Conservation (phyloP, 2,329 filamentous ascomycete genomes). For the Pseudocercospora cruenta region DNA sequence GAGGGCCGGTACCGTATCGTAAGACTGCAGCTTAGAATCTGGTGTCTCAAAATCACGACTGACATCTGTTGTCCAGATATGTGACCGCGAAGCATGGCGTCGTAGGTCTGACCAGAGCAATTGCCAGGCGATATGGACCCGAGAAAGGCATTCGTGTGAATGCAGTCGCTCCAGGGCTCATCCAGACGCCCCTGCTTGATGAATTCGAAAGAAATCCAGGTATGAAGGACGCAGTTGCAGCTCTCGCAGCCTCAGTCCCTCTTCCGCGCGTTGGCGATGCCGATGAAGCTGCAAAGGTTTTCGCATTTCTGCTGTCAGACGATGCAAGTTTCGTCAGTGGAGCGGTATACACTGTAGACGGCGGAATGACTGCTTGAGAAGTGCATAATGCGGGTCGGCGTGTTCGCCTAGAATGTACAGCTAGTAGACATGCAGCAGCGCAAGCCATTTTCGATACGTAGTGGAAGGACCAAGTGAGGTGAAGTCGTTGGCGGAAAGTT, state of each 20-base stretch:
- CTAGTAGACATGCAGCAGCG: no score
- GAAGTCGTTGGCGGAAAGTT: background rate
- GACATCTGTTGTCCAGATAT: constrained; percentile 7
- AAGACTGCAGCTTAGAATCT: background rate
- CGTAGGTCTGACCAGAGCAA: constrained; percentile 27
- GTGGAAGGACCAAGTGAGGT: background rate
- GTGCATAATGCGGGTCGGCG: no score
- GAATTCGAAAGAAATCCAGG: constrained; percentile 15
- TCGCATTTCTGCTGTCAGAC: constrained; percentile 16
- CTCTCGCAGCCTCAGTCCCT: constrained; percentile 11
- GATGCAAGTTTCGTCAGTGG: constrained; percentile 16
- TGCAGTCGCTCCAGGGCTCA: background rate
- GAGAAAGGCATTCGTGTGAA: background rate
- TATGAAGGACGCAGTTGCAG: background rate
- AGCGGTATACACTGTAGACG: constrained; percentile 12
- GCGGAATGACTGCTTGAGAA: constrained; percentile 13
- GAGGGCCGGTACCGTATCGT: constrained; percentile 11
- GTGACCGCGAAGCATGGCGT: constrained; percentile 30
- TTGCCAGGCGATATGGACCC: constrained; percentile 27
- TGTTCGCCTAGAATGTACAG: no score
- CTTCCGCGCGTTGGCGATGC: constrained; percentile 26
- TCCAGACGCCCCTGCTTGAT: constrained; percentile 32
- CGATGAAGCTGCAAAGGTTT: constrained; percentile 37
- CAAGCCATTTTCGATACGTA: background rate
- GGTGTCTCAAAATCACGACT: background rate